Evolutionary conservation across 2,329 filamentous ascomycete species (phyloP).

Genomic region (Blastomyces emzantsi): DNA sequence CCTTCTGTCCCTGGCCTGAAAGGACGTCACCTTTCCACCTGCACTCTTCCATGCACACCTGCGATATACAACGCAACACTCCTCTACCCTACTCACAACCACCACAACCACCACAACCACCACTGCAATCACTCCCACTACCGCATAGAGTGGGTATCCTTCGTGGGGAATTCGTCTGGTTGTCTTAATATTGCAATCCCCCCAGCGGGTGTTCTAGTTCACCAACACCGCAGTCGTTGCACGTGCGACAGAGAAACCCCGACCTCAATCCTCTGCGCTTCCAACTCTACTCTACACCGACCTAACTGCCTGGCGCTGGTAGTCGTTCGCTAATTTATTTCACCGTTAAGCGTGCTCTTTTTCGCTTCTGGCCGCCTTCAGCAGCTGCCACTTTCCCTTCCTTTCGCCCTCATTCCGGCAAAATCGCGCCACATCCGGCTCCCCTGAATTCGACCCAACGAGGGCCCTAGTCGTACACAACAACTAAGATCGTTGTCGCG

Average conservation of each 20-base stretch:
- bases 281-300: not conserved
- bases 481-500: not conserved
- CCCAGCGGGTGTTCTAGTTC: too few relatives aligned
- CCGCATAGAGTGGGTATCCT: not conserved
- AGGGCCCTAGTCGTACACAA: not conserved
- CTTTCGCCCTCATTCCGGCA: not conserved
- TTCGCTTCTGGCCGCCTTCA: not conserved
- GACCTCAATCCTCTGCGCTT: not conserved
- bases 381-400: not conserved
- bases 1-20: not conserved
- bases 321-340: slow-evolving; percentile 4
- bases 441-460: not conserved
- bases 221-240: not conserved
- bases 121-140: not conserved
- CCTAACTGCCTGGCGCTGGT: slow-evolving; percentile 1
- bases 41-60: not conserved
- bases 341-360: not conserved
- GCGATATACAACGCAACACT: not conserved
- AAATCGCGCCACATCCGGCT: too few relatives aligned
- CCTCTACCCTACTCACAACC: not conserved
- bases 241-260: not conserved
- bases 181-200: not conserved
- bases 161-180: not conserved
- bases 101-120: not conserved
- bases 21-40: not conserved